Evolutionary conservation across 1,139 yeast genomes (phyloP).

Genomic region (Eremothecium cymbalariae): DNA sequence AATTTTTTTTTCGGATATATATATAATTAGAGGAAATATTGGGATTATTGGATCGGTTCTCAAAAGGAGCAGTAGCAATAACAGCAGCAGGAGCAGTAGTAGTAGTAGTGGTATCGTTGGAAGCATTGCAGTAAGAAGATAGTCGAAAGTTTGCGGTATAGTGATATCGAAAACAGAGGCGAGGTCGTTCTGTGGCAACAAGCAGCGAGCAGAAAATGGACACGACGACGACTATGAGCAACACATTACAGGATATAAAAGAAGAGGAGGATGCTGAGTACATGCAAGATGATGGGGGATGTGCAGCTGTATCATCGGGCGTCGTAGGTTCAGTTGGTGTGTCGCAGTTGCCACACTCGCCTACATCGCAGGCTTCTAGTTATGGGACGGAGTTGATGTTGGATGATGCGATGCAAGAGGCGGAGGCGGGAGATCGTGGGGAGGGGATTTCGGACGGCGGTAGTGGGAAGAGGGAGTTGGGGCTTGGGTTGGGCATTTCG

Average conservation of each 20-base stretch:
- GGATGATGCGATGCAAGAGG: constrained; percentile 1
- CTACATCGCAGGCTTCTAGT: neutral
- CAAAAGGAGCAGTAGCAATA: constrained; percentile 10
- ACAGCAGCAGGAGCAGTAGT: constrained; percentile 12
- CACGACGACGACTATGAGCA: constrained; percentile 1
- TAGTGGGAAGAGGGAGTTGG: neutral
- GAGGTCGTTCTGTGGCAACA: too few species aligned
- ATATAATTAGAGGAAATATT: constrained; percentile 10
- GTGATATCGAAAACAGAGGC: too few species aligned
- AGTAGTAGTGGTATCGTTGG: constrained; percentile 9
- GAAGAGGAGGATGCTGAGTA: constrained; percentile 22
- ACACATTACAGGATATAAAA: constrained; percentile 21
- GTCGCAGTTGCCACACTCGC: neutral
- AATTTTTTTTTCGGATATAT: too few species aligned
- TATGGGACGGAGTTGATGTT: neutral
- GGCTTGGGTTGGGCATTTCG: neutral
- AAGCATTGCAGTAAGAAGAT: constrained; percentile 10
- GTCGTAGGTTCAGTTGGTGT: constrained; percentile 2
- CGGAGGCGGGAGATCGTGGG: constrained; percentile 4
- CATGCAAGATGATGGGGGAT: neutral
- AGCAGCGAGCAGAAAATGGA: too few species aligned
- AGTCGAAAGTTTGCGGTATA: too few species aligned
- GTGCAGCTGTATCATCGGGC: constrained; percentile 2
- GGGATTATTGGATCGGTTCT: constrained; percentile 10
- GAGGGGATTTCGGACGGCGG: constrained; percentile 1